phyloP scores from a whole-genome alignment of 2,329 filamentous ascomycete species.

The Aspergillus tubingensis region DNA sequence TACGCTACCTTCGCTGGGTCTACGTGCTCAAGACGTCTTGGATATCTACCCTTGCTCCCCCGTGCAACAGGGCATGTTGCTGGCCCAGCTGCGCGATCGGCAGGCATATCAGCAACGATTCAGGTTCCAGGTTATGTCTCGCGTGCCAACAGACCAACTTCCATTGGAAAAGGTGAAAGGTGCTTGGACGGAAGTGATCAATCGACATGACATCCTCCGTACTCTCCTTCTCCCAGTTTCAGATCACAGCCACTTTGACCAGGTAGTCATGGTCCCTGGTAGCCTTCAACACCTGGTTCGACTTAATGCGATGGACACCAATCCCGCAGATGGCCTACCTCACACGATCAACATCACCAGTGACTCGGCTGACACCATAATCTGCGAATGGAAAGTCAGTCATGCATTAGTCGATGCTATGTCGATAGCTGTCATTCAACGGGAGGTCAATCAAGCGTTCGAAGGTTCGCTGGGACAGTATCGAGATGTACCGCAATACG shows the following conservation, averaged over 20 bases:
- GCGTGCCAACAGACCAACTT: background rate
- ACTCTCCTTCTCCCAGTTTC: background rate
- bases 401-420: slow-evolving; percentile 19
- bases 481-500: background rate
- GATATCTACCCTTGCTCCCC: background rate
- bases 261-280: background rate
- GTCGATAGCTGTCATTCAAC: slow-evolving; percentile 7
- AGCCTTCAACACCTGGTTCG: background rate
- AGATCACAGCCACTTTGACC: background rate
- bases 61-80: background rate
- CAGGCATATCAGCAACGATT: background rate
- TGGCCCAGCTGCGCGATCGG: background rate
- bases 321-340: background rate
- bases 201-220: background rate
- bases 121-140: background rate
- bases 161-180: background rate
- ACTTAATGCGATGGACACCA: background rate
- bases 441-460: background rate
- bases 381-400: slow-evolving; percentile 14
- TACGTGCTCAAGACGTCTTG: background rate
- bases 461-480: background rate
- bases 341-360: background rate
- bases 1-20: background rate
- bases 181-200: background rate
- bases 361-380: background rate